Percentiles rank a stretch among this genome's conserved stretches.
Evolutionary conservation across 2,329 filamentous ascomycete species (phyloP).

Genomic region (Xenoacremonium recifei): DNA sequence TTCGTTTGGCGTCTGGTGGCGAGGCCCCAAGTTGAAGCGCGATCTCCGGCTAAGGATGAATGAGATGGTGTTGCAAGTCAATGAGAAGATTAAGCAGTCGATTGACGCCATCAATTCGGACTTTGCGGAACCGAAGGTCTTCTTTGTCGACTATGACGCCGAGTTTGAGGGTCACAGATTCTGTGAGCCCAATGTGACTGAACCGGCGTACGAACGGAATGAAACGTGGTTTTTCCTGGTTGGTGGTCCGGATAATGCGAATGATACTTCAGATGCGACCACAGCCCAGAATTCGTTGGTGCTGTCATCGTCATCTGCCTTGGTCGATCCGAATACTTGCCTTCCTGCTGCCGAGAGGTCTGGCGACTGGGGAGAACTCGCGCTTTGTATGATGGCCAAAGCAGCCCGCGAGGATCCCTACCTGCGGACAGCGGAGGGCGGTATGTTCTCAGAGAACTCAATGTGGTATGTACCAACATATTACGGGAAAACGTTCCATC

Average conservation of each 20-base stretch:
- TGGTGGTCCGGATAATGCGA: slow-evolving; percentile 40
- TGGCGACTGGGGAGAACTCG: slow-evolving; percentile 42
- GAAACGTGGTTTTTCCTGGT: slow-evolving; percentile 51
- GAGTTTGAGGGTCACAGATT: slow-evolving; percentile 46
- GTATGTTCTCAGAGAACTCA: slow-evolving; percentile 28
- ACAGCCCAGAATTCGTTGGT: slow-evolving; percentile 1
- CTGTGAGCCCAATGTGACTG: slow-evolving; percentile 37
- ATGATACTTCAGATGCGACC: slow-evolving; percentile 5
- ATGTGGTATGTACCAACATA: slow-evolving; percentile 49
- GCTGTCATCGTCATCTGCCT: slow-evolving; percentile 28
- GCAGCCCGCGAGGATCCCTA: slow-evolving; percentile 34
- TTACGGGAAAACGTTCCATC: slow-evolving; percentile 46
- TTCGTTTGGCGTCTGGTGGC: slow-evolving; percentile 47
- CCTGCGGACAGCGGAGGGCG: slow-evolving; percentile 28
- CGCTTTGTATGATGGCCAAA: slow-evolving; percentile 44
- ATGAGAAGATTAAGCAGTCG: slow-evolving; percentile 36
- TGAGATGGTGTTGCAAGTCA: slow-evolving; percentile 41
- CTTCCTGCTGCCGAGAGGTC: slow-evolving; percentile 31
- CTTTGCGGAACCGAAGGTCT: slow-evolving; percentile 35
- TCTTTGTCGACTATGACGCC: slow-evolving; percentile 46
- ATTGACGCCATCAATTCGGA: slow-evolving; percentile 36
- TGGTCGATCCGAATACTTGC: slow-evolving; percentile 38
- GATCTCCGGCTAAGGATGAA: slow-evolving; percentile 41
- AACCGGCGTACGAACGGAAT: slow-evolving; percentile 42
- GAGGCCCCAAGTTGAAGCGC: slow-evolving; percentile 39